Evolutionary conservation across 176 grass and related monocot genomes (phyloP).

Genomic region (Stipa capillata): DNA sequence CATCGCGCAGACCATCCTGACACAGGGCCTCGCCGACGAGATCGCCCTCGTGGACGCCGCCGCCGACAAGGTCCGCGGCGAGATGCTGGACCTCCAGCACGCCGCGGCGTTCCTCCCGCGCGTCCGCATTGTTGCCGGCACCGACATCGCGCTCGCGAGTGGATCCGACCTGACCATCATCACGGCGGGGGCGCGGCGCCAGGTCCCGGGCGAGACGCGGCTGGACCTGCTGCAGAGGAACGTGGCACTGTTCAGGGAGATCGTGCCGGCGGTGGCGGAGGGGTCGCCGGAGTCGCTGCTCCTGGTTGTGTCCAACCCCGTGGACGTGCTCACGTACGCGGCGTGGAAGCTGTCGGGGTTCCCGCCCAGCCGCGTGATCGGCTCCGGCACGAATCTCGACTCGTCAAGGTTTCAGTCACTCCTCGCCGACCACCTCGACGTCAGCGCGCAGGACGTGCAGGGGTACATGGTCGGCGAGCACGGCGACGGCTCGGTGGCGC

Average conservation of each 20-base stretch:
- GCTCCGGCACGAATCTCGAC: conserved; percentile 54
- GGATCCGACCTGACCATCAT: conserved; percentile 47
- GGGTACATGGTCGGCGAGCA: conserved; percentile 58
- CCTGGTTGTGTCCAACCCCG: conserved; percentile 49
- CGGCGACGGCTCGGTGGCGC: conserved; percentile 40
- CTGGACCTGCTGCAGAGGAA: conserved; percentile 40
- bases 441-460: conserved; percentile 50
- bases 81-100: conserved; percentile 82
- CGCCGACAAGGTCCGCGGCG: conserved; percentile 40
- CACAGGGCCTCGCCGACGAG: conserved; percentile 48
- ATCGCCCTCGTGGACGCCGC: conserved; percentile 53
- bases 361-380: conserved; percentile 46
- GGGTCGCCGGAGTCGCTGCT: conserved; percentile 39
- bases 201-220: conserved; percentile 36
- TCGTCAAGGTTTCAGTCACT: conserved; percentile 33
- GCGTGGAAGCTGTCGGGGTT: conserved; percentile 59
- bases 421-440: conserved; percentile 42
- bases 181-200: conserved; percentile 45
- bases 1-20: conserved; percentile 59
- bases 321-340: conserved; percentile 51
- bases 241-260: conserved; percentile 29
- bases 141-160: conserved; percentile 29
- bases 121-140: conserved; percentile 32
- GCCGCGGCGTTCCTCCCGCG: conserved; percentile 57
- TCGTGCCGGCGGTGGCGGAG: conserved; percentile 31